phyloP scores from a whole-genome alignment of 2,329 filamentous ascomycete species.

The Epichloe festucae region DNA sequence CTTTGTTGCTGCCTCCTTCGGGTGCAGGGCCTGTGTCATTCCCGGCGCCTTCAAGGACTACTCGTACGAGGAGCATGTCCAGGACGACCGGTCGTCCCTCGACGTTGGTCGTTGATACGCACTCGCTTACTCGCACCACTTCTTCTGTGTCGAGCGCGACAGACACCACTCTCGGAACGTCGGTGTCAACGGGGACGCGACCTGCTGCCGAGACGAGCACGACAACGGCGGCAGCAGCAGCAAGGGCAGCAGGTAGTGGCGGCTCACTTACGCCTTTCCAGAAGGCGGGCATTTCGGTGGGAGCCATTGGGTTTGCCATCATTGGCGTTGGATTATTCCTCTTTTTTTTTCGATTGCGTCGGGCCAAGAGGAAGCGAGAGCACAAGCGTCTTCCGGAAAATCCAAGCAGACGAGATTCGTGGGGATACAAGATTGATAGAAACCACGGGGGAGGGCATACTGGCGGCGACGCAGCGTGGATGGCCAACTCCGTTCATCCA shows the following conservation, averaged over 20 bases:
- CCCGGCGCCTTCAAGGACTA: slow-evolving; percentile 10
- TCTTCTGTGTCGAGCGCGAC: not conserved
- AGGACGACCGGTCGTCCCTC: slow-evolving; percentile 2
- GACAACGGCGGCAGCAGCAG: not conserved
- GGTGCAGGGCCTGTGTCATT: slow-evolving; percentile 16
- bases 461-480: slow-evolving; percentile 13
- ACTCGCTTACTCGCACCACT: not conserved
- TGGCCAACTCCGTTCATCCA: slow-evolving; percentile 12
- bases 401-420: slow-evolving; percentile 19
- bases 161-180: slow-evolving; percentile 1
- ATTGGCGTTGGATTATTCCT: slow-evolving; percentile 36
- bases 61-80: not conserved
- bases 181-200: slow-evolving; percentile 1
- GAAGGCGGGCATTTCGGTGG: slow-evolving; percentile 46
- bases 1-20: slow-evolving; percentile 27
- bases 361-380: slow-evolving; percentile 25
- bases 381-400: not conserved
- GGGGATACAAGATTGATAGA: slow-evolving; percentile 20
- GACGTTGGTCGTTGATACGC: slow-evolving; percentile 6
- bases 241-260: slow-evolving; percentile 6
- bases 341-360: slow-evolving; percentile 27
- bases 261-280: slow-evolving; percentile 26
- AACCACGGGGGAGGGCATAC: slow-evolving; percentile 9
- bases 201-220: slow-evolving; percentile 3
- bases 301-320: slow-evolving; percentile 34